Evolutionary conservation across 2,329 filamentous ascomycete genomes (phyloP).

Genomic region (Orbilia quercus): DNA sequence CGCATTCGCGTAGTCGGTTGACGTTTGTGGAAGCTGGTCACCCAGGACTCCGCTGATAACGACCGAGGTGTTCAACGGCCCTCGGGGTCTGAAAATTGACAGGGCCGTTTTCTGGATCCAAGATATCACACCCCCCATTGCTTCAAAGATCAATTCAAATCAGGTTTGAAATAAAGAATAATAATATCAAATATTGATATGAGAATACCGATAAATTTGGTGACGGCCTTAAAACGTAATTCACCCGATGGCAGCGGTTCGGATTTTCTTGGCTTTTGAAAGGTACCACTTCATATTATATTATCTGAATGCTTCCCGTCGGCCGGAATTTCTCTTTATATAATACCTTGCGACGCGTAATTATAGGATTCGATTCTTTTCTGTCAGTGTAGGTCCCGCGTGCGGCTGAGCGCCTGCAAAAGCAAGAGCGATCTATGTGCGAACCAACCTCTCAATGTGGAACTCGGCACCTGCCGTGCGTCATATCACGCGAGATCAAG

Average conservation of each 20-base stretch:
- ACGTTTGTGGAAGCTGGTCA: constrained; percentile 16
- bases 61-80: constrained; percentile 19
- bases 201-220: background rate
- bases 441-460: background rate
- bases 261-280: constrained; percentile 3
- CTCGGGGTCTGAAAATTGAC: constrained; percentile 6
- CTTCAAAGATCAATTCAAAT: background rate
- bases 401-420: constrained; percentile 15
- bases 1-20: constrained; percentile 59
- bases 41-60: constrained; percentile 32
- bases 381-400: background rate
- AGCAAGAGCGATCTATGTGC: constrained; percentile 16
- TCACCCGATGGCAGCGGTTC: constrained; percentile 1
- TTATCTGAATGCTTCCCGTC: background rate
- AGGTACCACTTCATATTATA: background rate
- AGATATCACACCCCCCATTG: constrained; percentile 38
- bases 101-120: constrained; percentile 28
- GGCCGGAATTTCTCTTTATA: constrained; percentile 12
- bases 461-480: background rate
- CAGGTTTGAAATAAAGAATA: background rate
- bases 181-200: background rate
- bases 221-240: background rate
- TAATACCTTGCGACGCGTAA: background rate
- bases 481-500: too few species aligned
- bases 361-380: constrained; percentile 4